Percentiles rank a stretch among this genome's conserved stretches.
phyloP scores from a whole-genome alignment of 2,329 filamentous ascomycete species.

The Podosphaera xanthii region DNA sequence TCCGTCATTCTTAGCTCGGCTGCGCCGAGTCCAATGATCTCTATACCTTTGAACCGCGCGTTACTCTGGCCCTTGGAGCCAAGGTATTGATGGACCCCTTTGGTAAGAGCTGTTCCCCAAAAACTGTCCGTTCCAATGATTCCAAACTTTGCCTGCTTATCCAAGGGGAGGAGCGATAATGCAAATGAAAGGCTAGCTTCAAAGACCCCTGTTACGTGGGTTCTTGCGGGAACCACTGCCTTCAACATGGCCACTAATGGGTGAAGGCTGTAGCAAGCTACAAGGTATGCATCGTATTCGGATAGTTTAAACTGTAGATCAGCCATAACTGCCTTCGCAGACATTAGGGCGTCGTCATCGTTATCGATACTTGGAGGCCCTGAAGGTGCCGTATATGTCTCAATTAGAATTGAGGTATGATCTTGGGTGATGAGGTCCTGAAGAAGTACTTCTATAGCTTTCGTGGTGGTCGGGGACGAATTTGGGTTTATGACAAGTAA shows the following conservation, averaged over 20 bases:
- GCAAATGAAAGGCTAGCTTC: conserved; percentile 47
- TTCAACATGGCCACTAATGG: conserved; percentile 44
- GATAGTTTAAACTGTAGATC: conserved; percentile 24
- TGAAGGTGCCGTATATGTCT: conserved; percentile 42
- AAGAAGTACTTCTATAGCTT: conserved; percentile 31
- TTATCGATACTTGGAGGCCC: conserved; percentile 60
- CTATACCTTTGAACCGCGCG: conserved; percentile 47
- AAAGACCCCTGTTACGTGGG: conserved; percentile 59
- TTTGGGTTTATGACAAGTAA: conserved; percentile 65
- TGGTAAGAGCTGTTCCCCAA: conserved; percentile 52
- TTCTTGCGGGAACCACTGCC: conserved; percentile 17
- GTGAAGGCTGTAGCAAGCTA: conserved; percentile 78
- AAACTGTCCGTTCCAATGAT: conserved; percentile 73
- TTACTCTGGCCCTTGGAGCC: conserved; percentile 20
- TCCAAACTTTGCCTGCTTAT: conserved; percentile 34
- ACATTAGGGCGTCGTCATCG: conserved; percentile 40
- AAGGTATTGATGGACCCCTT: conserved; percentile 41
- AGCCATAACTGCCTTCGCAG: conserved; percentile 36
- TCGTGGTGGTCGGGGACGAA: conserved; percentile 50
- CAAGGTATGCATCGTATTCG: conserved; percentile 50
- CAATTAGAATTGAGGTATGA: conserved; percentile 21
- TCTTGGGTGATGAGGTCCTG: conserved; percentile 16
- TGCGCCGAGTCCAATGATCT: conserved; percentile 61
- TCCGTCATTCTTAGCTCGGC: conserved; percentile 53
- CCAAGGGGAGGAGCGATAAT: conserved; percentile 17